A percentile compares a stretch with the other conserved stretches of the same genome.
phyloP scores from a whole-genome alignment of 306 rosid genomes.

The Castanea sativa region DNA sequence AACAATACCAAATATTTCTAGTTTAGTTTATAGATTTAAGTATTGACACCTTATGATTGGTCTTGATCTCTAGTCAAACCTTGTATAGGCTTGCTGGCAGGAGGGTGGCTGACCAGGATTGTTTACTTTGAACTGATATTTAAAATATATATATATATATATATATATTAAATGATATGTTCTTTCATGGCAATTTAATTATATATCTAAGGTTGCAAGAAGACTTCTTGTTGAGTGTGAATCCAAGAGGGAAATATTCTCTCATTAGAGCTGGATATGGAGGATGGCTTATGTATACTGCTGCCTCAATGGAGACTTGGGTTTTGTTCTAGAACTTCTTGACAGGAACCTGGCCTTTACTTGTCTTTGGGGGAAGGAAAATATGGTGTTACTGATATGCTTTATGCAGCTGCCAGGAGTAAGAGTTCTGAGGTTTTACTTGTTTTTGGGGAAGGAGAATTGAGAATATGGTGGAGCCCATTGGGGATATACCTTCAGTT shows the following conservation, averaged over 20 bases:
- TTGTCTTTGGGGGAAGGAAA: conserved; percentile 69
- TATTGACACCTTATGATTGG: background rate
- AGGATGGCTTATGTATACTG: conserved; percentile 95
- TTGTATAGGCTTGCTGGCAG: background rate
- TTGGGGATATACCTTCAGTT: conserved; percentile 65
- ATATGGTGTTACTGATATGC: conserved; percentile 60
- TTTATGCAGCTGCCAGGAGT: conserved; percentile 66
- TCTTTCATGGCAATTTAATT: background rate
- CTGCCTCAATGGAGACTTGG: conserved; percentile 83
- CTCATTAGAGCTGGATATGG: conserved; percentile 82
- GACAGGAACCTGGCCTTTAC: conserved; percentile 55
- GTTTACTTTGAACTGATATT: background rate
- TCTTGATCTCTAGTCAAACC: background rate
- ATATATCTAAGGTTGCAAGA: conserved; percentile 47
- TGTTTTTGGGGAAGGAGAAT: conserved; percentile 53
- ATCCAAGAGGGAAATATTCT: conserved; percentile 59
- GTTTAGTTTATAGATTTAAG: too few species aligned
- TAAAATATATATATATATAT: too few species aligned
- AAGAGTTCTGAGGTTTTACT: conserved; percentile 55
- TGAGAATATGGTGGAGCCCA: conserved; percentile 54
- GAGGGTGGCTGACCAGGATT: background rate
- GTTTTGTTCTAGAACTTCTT: conserved; percentile 52
- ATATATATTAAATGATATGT: background rate
- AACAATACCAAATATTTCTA: too few species aligned
- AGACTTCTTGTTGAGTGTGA: conserved; percentile 68